Base-by-base conservation (phyloP, 2,329 filamentous ascomycete genomes). In the Fusarium temperatum region DNA sequence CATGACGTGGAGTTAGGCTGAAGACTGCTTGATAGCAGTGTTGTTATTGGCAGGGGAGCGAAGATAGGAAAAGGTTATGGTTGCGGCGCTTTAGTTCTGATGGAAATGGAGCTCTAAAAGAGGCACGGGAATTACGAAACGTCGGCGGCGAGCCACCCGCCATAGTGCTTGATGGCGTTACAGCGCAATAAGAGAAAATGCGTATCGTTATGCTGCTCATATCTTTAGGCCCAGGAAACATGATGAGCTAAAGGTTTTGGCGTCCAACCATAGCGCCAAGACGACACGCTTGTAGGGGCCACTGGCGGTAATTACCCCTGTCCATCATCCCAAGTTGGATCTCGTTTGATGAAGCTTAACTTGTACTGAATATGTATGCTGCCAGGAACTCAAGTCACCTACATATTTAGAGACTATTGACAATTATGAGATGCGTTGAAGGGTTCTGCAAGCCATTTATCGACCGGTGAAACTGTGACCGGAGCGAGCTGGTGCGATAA, bases 221-320 rank as follows among this genome's bases (percentile, higher is more conserved):
- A 26, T 74, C 51, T 47, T 45, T 45, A 20, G n/a, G 36, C 30
- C 38, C 47, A 51, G 44, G 56, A 50, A 67, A 50, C 44, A 51
- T 68, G 47, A 38, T 41, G 41, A 71, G 66, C 66, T 71, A 73
- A 63, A 55, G 63, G 54, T 20, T 36, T 56, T 65, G 55, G 70
- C 63, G 66, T 70, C 73, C 73, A 75, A 72, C 73, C 73, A 72
- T 61, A 32, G 54, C 66, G 70, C 70, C 70, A 75, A 74, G 73
- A 53, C 65, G 60, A 51, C 54, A 66, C 58, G 28, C 66, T 68
- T 75, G 61, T 66, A 62, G 51, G 42, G 72, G 66, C 67, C 55
- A 59, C 44, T 74, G 68, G 67, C 58, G 62, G 54, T 62, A 62
- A 30, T 55, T 53, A 68, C 67, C 71, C 71, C 67, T 74, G 71